Percentiles rank a stretch among this genome's conserved stretches.
Evolutionary conservation across 257 asterid genomes (phyloP).

Genomic region (Coffea eugenioides): DNA sequence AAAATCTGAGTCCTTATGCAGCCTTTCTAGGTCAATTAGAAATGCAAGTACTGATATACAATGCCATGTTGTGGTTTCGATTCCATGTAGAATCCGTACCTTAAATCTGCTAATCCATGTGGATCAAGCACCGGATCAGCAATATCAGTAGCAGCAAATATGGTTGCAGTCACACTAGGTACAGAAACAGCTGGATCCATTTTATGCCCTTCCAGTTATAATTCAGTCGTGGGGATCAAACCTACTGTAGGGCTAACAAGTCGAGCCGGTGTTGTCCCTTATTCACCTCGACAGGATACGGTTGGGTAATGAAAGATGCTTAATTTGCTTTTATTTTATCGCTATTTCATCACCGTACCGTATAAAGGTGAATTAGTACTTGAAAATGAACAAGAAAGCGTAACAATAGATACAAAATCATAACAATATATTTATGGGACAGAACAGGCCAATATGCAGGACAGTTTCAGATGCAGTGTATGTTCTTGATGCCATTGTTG

Average conservation of each 20-base stretch:
- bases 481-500: too few species aligned
- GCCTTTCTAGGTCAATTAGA: not conserved
- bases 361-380: not conserved
- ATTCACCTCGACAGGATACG: slow-evolving; percentile 63
- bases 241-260: slow-evolving; percentile 21
- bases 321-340: not conserved
- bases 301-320: slow-evolving; percentile 37
- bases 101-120: slow-evolving; percentile 41
- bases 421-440: not conserved
- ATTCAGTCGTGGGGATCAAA: slow-evolving; percentile 24
- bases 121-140: slow-evolving; percentile 83
- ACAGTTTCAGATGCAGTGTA: slow-evolving; percentile 19
- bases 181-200: slow-evolving; percentile 67
- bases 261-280: slow-evolving; percentile 63
- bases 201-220: slow-evolving; percentile 52
- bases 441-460: slow-evolving; percentile 43
- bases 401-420: not conserved
- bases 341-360: too few species aligned
- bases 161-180: slow-evolving; percentile 46
- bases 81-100: slow-evolving; percentile 42
- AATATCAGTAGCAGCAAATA: slow-evolving; percentile 48
- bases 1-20: not conserved
- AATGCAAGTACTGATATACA: not conserved
- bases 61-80: not conserved
- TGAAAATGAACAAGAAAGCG: not conserved